These are phyloP conservation scores for Vigna angularis DNA, from an alignment of 306 rosid genomes.

Conservation along the genomic window DNA sequence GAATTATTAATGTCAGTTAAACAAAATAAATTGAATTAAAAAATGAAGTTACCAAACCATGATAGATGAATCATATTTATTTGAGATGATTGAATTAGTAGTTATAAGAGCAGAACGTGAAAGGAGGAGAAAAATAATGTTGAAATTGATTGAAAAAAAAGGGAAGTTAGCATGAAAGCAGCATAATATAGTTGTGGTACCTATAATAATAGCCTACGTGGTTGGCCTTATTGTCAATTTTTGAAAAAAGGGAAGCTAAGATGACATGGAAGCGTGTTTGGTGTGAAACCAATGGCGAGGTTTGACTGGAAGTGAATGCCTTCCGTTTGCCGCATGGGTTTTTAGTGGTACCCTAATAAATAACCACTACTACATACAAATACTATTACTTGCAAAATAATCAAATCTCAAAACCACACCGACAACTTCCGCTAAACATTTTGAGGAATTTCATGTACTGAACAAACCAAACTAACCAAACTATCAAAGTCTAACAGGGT, in stretches of 20 bases:
- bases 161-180: neutral
- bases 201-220: neutral
- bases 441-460: conserved; percentile 11
- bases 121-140: too few relatives aligned
- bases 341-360: too few relatives aligned
- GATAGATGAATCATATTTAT: too few relatives aligned
- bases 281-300: conserved; percentile 13
- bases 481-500: neutral
- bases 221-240: too few relatives aligned
- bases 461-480: neutral
- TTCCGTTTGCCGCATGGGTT: too few relatives aligned
- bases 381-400: conserved; percentile 21
- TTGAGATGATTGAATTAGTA: neutral
- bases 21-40: too few relatives aligned
- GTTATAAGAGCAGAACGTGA: neutral
- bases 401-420: conserved; percentile 25
- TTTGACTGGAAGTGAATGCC: neutral
- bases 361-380: too few relatives aligned
- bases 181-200: neutral
- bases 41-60: too few relatives aligned
- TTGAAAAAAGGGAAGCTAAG: too few relatives aligned
- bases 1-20: too few relatives aligned
- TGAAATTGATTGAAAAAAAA: too few relatives aligned
- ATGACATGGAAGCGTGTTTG: neutral
- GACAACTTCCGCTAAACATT: conserved; percentile 9